phyloP scores from a whole-genome alignment of 768 basidiomycete genomes.

The Amanita brunnescens region DNA sequence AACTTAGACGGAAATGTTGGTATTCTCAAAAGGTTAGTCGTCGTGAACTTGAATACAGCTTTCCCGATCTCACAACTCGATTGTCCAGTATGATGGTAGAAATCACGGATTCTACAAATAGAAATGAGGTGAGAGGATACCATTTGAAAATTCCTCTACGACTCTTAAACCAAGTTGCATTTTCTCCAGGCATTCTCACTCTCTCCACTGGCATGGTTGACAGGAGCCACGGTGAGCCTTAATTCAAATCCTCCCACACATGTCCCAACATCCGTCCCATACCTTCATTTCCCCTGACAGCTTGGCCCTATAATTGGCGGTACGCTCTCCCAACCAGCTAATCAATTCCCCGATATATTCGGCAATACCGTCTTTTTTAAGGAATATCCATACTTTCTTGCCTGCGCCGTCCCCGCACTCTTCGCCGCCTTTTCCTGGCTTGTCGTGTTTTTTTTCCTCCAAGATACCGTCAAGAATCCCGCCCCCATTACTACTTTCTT shows the following conservation, averaged over 20 bases:
- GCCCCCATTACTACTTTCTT: no score
- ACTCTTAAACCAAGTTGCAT: not conserved
- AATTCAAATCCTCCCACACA: not conserved
- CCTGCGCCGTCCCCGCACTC: no score
- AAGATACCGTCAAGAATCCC: no score
- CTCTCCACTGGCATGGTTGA: slow-evolving; percentile 18
- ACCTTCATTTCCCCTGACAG: not conserved
- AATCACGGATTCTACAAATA: slow-evolving; percentile 47
- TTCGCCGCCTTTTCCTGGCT: no score
- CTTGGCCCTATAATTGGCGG: slow-evolving; percentile 42
- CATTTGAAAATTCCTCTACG: not conserved
- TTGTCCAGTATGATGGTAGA: slow-evolving; percentile 49
- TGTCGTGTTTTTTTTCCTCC: no score
- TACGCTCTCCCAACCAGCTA: slow-evolving; percentile 35
- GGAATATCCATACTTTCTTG: no score
- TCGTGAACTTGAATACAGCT: not conserved
- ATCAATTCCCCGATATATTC: no score
- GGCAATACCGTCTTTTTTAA: no score
- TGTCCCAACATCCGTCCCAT: no score
- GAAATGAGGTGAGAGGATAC: slow-evolving; percentile 28
- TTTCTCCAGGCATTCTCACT: slow-evolving; percentile 43
- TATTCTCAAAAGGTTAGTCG: slow-evolving; percentile 48
- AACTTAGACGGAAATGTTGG: slow-evolving; percentile 49
- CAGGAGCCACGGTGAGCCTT: slow-evolving; percentile 11
- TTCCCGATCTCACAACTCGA: not conserved